Percentiles rank a stretch among this genome's conserved stretches.
Conservation (phyloP, 1,284 basidiomycete species). For the Macrocybe sp. region DNA sequence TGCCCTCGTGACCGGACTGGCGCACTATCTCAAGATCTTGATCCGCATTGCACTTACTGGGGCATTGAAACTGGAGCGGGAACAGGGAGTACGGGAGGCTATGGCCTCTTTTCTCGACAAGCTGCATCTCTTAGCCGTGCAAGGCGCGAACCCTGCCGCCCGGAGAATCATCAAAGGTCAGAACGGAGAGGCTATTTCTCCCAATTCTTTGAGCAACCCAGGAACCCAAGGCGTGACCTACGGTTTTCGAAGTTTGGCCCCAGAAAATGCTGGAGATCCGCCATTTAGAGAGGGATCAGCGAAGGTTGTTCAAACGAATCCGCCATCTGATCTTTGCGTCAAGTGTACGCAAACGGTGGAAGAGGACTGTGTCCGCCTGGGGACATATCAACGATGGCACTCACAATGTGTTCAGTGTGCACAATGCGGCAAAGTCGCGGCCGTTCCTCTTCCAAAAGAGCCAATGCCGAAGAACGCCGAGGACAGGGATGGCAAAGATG, state of each 20-base stretch:
- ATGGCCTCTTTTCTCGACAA: slow-evolving; percentile 91
- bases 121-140: slow-evolving; percentile 86
- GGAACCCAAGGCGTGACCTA: slow-evolving; percentile 82
- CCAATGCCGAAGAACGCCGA: slow-evolving; percentile 30
- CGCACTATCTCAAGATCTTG: slow-evolving; percentile 98
- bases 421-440: slow-evolving; percentile 76
- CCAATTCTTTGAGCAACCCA: slow-evolving; percentile 42
- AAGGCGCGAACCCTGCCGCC: slow-evolving; percentile 79
- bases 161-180: slow-evolving; percentile 63
- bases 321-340: slow-evolving; percentile 87
- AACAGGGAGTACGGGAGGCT: slow-evolving; percentile 77
- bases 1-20: slow-evolving; percentile 96
- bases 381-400: slow-evolving; percentile 96
- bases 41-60: slow-evolving; percentile 98
- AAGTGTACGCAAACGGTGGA: slow-evolving; percentile 90
- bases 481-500: slow-evolving; percentile 33
- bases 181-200: slow-evolving; percentile 53
- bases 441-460: slow-evolving; percentile 55
- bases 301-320: slow-evolving; percentile 53
- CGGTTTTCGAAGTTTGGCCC: slow-evolving; percentile 85
- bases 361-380: slow-evolving; percentile 93
- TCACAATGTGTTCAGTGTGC: slow-evolving; percentile 85
- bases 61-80: slow-evolving; percentile 91
- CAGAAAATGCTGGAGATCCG: slow-evolving; percentile 84
- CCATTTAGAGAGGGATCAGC: slow-evolving; percentile 58